Evolutionary conservation across 345 rosid genomes (phyloP).

Genomic region (Brassica rapa): DNA sequence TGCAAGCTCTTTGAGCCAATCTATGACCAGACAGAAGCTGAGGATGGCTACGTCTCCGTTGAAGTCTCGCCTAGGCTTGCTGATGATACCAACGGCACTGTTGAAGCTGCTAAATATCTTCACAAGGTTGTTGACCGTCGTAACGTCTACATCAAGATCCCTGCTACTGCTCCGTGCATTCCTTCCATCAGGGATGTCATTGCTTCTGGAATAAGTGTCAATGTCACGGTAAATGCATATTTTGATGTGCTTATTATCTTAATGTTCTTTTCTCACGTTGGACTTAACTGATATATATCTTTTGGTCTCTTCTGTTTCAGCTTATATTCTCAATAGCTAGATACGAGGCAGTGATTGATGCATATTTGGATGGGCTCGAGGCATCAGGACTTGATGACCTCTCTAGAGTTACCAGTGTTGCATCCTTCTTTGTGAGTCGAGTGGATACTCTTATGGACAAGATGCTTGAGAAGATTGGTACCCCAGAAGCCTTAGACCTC

Average conservation of each 20-base stretch:
- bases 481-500: slow-evolving; percentile 91
- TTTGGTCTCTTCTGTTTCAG: slow-evolving; percentile 51
- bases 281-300: slow-evolving; percentile 1
- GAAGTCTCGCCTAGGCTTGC: slow-evolving; percentile 98
- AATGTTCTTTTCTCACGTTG: slow-evolving; percentile 24
- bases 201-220: slow-evolving; percentile 83
- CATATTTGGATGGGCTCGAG: slow-evolving; percentile 98
- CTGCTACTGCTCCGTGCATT: slow-evolving; percentile 91
- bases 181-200: slow-evolving; percentile 94
- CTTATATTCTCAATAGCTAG: slow-evolving; percentile 89
- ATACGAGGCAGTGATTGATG: slow-evolving; percentile 95
- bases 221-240: slow-evolving; percentile 71
- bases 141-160: slow-evolving; percentile 95
- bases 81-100: slow-evolving; percentile 82
- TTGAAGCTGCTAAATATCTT: slow-evolving; percentile 90
- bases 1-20: slow-evolving; percentile 94
- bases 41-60: slow-evolving; percentile 95
- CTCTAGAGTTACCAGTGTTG: slow-evolving; percentile 94
- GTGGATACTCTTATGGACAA: slow-evolving; percentile 96
- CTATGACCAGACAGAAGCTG: slow-evolving; percentile 87
- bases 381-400: slow-evolving; percentile 89
- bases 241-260: no score
- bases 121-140: slow-evolving; percentile 78
- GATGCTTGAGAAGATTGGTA: slow-evolving; percentile 88
- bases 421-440: slow-evolving; percentile 97